Base-by-base conservation (phyloP, 441 rosid genomes). In the Mallotus repandus region DNA sequence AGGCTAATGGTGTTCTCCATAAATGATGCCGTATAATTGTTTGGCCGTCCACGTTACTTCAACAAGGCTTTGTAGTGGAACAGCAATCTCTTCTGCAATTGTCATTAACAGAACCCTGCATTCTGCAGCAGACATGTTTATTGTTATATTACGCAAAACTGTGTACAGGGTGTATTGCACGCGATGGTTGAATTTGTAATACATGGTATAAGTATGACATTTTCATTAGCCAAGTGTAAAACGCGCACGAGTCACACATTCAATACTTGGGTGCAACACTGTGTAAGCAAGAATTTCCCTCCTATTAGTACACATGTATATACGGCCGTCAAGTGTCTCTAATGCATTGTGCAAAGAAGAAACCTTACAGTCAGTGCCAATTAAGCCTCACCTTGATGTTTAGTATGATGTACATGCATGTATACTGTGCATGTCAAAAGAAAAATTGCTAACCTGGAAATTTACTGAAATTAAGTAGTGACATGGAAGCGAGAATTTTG, bases 401-500 rank as follows among this genome's bases (percentile, higher is more conserved):
- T 19, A 2, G 7, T 15, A 25, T 25, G 2, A 5, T 57, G 13
- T 9, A 61, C 32, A 25, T 22, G 38, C 38, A 9, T 54, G 29
- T 49, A 29, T 13, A 22, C 49, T 43, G 2, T 9, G 12, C 25
- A 12, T 32, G 13, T 25, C 29, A 25, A 25, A 25, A 25, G 4
- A 53, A 65, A 52, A 35, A 35, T 25, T 58, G 45, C 82, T 73
- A 66, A 87, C 91, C 94, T 83, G 90, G 79, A 74, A 79, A 75
- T 78, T 83, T 82, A 72, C 84, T 83, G 71, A 89, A 85, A 76
- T 80, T 84, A 7, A 86, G 80, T n/a, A 89, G 79, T 21, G 85
- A 83, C 58, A 84, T 59, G 46, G 91, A 89, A 67, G 91, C 89
- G 67, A 87, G 88, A 72, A 84, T 80, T 76, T 78, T 84, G 43